Evolutionary conservation across 2,329 filamentous ascomycete genomes (phyloP).

Genomic region (Clarireedia monteithiana): DNA sequence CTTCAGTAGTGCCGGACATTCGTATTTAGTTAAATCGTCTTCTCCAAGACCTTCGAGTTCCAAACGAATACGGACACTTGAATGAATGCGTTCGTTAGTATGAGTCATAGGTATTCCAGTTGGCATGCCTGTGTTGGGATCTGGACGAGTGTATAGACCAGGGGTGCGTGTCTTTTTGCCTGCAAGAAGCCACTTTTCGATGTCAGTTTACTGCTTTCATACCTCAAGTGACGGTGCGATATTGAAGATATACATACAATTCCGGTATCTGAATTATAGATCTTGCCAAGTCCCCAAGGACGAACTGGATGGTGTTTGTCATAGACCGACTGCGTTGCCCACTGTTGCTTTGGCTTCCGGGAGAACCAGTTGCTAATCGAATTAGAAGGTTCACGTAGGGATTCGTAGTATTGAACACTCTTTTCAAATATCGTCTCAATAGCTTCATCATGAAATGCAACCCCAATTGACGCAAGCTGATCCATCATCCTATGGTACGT

Average conservation of each 20-base stretch:
- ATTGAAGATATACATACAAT: conserved; percentile 21
- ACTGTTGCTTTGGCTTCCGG: conserved; percentile 19
- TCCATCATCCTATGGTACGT: conserved; percentile 42
- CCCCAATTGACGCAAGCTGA: conserved; percentile 30
- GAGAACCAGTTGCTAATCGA: conserved; percentile 15
- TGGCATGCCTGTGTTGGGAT: conserved; percentile 33
- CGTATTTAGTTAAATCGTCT: conserved; percentile 28
- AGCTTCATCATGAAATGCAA: conserved; percentile 30
- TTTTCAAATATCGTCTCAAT: conserved; percentile 27
- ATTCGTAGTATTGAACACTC: conserved; percentile 25
- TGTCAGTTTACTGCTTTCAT: neutral
- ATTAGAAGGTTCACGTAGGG: conserved; percentile 12
- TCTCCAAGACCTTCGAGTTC: conserved; percentile 30
- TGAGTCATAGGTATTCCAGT: conserved; percentile 31
- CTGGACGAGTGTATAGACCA: conserved; percentile 31
- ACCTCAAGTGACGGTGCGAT: neutral
- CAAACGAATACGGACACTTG: conserved; percentile 27
- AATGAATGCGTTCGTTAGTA: conserved; percentile 34
- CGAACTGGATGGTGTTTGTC: conserved; percentile 37
- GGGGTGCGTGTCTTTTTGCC: conserved; percentile 30
- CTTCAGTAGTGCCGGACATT: conserved; percentile 33
- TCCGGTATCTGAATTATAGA: conserved; percentile 27
- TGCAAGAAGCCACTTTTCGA: conserved; percentile 33
- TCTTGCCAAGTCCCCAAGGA: conserved; percentile 30
- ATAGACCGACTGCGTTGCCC: conserved; percentile 43